These are phyloP conservation scores for Trametes polyzona DNA, from an alignment of 1,284 basidiomycete species.

Conservation along the genomic window DNA sequence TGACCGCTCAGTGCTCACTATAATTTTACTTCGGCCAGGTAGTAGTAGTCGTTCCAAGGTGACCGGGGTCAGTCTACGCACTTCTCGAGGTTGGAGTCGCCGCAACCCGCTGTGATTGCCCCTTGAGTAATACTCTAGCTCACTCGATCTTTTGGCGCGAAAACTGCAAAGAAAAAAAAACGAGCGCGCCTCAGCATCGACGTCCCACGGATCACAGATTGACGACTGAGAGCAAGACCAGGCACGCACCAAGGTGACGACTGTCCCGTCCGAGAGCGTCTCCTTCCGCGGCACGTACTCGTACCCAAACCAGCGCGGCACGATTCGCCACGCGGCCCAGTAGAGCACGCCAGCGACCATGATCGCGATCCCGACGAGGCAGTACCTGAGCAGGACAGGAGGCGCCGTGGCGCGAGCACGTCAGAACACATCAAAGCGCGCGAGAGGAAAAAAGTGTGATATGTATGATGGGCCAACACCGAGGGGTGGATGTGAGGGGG, in stretches of 20 bases:
- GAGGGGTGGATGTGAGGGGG: not conserved
- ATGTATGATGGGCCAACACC: no score
- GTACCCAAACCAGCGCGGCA: constrained; percentile 56
- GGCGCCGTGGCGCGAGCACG: not conserved
- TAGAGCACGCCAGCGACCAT: constrained; percentile 52
- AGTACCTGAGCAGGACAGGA: constrained; percentile 56
- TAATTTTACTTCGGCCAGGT: no score
- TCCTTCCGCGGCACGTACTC: constrained; percentile 52
- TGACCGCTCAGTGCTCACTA: no score
- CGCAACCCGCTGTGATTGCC: not conserved
- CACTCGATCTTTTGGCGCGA: constrained; percentile 21
- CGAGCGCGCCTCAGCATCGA: not conserved
- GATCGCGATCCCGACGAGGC: constrained; percentile 57
- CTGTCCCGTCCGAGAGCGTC: constrained; percentile 56
- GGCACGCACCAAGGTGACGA: constrained; percentile 53
- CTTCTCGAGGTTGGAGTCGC: no score
- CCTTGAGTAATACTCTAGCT: not conserved
- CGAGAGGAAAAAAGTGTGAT: no score
- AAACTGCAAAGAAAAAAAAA: constrained; percentile 10
- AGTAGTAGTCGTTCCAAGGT: no score
- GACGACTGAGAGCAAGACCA: not conserved
- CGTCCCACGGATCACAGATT: not conserved
- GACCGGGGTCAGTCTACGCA: no score
- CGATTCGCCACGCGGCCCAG: constrained; percentile 58
- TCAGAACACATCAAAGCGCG: not conserved